Percentiles rank a stretch among this genome's conserved stretches.
Evolutionary conservation across 768 basidiomycete species (phyloP).

Genomic region (Steccherinum ochraceum): DNA sequence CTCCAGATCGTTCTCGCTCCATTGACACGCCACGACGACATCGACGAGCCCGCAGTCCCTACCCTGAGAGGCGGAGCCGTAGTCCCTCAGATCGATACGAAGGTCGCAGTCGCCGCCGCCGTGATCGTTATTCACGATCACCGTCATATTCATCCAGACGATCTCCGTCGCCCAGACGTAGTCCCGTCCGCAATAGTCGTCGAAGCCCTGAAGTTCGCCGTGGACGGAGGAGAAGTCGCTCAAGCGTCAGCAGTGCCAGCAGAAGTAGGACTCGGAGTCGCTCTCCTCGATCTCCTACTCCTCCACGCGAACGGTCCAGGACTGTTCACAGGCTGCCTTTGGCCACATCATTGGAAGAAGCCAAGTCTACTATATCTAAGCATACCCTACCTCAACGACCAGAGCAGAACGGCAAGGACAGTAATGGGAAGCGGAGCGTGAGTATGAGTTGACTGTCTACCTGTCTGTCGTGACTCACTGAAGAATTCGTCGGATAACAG

Average conservation of each 20-base stretch:
- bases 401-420: background rate
- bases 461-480: too few species aligned
- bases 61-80: conserved; percentile 34
- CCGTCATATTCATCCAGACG: conserved; percentile 7
- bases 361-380: background rate
- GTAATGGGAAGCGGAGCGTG: background rate
- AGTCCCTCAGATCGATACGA: conserved; percentile 40
- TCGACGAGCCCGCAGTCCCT: conserved; percentile 46
- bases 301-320: conserved; percentile 40
- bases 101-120: conserved; percentile 28
- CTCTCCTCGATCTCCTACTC: too few species aligned
- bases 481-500: background rate
- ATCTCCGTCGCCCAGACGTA: conserved; percentile 10
- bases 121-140: conserved; percentile 22
- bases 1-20: conserved; percentile 59
- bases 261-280: conserved; percentile 27
- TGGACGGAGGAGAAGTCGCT: conserved; percentile 41
- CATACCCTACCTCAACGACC: background rate
- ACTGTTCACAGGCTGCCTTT: conserved; percentile 61
- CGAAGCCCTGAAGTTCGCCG: conserved; percentile 22
- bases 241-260: conserved; percentile 49
- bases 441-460: too few species aligned
- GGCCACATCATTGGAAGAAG: conserved; percentile 32
- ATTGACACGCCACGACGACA: conserved; percentile 53
- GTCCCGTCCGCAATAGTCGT: conserved; percentile 1